Percentiles rank a stretch among this genome's conserved stretches.
Evolutionary conservation across 2,329 filamentous ascomycete genomes (phyloP).

Genomic region (Xylaria sp.): DNA sequence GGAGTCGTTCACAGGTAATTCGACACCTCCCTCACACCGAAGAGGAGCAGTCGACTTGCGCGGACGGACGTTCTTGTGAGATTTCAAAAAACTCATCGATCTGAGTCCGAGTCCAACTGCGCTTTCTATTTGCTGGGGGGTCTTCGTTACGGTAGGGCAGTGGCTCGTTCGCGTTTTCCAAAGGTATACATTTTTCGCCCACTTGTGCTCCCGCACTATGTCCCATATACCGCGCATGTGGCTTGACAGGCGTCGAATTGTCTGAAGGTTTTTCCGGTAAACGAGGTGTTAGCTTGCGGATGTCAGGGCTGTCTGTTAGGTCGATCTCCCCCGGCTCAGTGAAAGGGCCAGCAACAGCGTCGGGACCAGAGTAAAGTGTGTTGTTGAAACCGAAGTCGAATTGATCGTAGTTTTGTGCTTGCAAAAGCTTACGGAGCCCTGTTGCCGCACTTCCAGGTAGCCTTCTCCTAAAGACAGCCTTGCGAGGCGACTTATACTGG

Average conservation of each 20-base stretch:
- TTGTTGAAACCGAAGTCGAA: conserved; percentile 16
- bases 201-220: neutral
- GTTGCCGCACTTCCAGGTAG: neutral
- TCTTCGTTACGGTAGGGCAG: neutral
- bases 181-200: neutral
- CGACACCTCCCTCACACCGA: neutral
- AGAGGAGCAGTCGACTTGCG: neutral
- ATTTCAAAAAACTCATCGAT: conserved; percentile 11
- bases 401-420: neutral
- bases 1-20: too few relatives aligned
- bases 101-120: conserved; percentile 12
- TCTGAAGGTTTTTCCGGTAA: neutral
- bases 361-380: conserved; percentile 22
- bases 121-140: neutral
- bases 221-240: neutral
- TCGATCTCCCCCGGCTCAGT: conserved; percentile 15
- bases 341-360: conserved; percentile 21
- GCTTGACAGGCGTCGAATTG: neutral
- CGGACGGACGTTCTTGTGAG: neutral
- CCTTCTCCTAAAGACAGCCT: conserved; percentile 3
- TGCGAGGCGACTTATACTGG: conserved; percentile 13
- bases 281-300: neutral
- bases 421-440: conserved; percentile 15
- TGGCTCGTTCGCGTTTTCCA: neutral
- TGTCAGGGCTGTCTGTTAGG: neutral